phyloP scores from a whole-genome alignment of 805 yeast species.

The Schizosaccharomyces osmophilus region DNA sequence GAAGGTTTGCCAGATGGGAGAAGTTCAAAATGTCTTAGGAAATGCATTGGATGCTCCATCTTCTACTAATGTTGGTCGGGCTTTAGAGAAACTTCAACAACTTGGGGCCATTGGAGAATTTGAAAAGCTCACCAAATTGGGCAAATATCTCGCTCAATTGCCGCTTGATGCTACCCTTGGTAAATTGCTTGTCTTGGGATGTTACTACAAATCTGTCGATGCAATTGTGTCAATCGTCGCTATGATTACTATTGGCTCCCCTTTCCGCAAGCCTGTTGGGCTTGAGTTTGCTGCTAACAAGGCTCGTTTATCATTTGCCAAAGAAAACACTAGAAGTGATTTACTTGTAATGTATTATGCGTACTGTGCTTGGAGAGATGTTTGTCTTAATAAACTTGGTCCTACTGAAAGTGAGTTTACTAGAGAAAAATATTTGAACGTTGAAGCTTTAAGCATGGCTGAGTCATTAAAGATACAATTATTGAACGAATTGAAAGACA shows the following conservation, averaged over 20 bases:
- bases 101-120: constrained; percentile 7
- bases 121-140: constrained; percentile 7
- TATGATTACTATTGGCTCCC: neutral
- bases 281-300: neutral
- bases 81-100: constrained; percentile 4
- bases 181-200: constrained; percentile 1
- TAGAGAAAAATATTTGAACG: neutral
- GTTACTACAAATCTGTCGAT: neutral
- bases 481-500: neutral
- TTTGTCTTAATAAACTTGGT: neutral
- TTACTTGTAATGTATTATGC: neutral
- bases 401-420: neutral
- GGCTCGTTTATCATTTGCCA: neutral
- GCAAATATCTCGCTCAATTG: constrained; percentile 4
- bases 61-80: constrained; percentile 3
- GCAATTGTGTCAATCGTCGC: neutral
- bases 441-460: neutral
- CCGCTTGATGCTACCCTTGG: neutral
- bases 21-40: constrained; percentile 4
- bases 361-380: neutral
- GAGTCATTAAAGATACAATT: neutral
- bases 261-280: neutral
- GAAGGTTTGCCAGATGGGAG: constrained; percentile 6
- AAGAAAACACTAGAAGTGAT: neutral
- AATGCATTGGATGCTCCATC: constrained; percentile 8